Evolutionary conservation across 2,329 filamentous ascomycete genomes (phyloP).

Genomic region (Botryosphaeria dothidea): DNA sequence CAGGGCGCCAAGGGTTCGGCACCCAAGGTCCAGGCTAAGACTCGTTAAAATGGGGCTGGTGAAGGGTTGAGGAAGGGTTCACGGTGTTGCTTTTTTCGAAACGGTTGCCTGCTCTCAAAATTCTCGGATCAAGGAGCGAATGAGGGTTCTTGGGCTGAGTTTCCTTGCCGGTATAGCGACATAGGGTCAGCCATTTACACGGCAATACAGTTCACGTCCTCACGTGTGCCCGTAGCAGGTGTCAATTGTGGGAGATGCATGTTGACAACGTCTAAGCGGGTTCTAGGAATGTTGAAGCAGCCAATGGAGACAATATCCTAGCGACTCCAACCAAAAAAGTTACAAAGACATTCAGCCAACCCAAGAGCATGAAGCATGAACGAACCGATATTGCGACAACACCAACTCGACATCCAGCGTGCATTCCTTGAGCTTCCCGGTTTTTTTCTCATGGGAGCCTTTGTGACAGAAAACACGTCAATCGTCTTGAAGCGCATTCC

Average conservation of each 20-base stretch:
- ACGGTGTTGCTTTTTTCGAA: conserved; percentile 20
- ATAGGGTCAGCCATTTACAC: conserved; percentile 20
- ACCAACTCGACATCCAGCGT: not conserved
- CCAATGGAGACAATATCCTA: not conserved
- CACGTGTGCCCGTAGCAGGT: conserved; percentile 8
- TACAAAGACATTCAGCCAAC: not conserved
- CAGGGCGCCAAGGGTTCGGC: conserved; percentile 91
- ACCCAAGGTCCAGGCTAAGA: conserved; percentile 81
- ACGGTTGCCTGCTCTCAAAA: conserved; percentile 19
- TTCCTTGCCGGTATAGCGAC: conserved; percentile 19
- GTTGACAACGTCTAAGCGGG: not conserved
- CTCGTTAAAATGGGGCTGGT: conserved; percentile 64
- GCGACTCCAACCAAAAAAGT: not conserved
- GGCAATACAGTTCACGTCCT: conserved; percentile 21
- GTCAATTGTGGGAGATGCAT: not conserved
- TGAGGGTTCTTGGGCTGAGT: conserved; percentile 17
- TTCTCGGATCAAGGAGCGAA: conserved; percentile 11
- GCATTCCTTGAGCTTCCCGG: not conserved
- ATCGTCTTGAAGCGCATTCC: not conserved
- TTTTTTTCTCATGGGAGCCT: not conserved
- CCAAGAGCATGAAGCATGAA: not conserved
- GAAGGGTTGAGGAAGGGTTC: conserved; percentile 17
- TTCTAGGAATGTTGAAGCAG: not conserved
- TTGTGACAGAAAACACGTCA: not conserved
- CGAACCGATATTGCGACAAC: not conserved